Conservation (phyloP, 495 filamentous ascomycete genomes). For the Xylaria flabelliformis region DNA sequence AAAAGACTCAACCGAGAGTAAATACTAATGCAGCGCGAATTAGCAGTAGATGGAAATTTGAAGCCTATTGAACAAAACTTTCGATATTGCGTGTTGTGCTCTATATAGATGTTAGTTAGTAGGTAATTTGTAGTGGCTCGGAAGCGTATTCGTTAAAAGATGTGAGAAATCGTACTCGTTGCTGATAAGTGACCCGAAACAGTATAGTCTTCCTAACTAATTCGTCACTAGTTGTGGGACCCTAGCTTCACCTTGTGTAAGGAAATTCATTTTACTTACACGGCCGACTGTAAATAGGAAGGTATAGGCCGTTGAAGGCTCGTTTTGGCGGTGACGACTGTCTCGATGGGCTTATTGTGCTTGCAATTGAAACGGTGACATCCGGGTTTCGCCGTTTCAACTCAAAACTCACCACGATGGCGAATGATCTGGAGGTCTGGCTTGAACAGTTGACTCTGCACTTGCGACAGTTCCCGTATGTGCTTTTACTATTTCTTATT, state of each 20-base stretch:
- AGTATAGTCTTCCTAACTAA: no score
- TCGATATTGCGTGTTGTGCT: background rate
- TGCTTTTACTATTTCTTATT: background rate
- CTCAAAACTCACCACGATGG: background rate
- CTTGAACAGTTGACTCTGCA: conserved; percentile 28
- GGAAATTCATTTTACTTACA: no score
- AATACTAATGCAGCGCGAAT: conserved; percentile 25
- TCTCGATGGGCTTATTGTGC: conserved; percentile 5
- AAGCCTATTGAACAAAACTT: conserved; percentile 12
- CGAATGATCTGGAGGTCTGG: conserved; percentile 34
- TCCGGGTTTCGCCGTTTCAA: background rate
- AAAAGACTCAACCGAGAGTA: conserved; percentile 8
- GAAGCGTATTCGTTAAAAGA: background rate
- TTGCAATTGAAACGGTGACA: background rate
- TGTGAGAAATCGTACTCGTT: background rate
- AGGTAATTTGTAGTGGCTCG: background rate
- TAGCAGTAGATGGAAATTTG: conserved; percentile 16
- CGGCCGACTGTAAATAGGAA: background rate
- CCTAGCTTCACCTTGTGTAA: no score
- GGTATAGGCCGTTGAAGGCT: conserved; percentile 4
- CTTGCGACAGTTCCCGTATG: conserved; percentile 38
- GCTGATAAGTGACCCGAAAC: no score
- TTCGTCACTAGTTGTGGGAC: no score
- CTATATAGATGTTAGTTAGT: background rate
- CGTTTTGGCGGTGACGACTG: conserved; percentile 4